Conservation (phyloP, 2,329 filamentous ascomycete species). For the Helminthosporium solani region DNA sequence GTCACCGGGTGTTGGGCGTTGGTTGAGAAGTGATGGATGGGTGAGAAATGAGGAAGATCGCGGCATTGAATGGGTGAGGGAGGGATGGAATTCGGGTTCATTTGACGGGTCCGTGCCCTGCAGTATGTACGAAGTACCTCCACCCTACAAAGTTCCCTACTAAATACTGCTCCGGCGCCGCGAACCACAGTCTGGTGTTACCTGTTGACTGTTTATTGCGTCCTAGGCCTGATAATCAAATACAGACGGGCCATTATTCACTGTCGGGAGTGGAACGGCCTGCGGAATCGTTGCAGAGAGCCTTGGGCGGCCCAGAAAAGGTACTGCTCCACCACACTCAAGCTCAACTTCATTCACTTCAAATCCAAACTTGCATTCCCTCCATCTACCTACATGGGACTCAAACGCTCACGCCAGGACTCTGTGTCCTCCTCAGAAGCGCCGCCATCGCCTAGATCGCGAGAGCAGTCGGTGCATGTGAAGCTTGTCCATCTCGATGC, state of each 20-base stretch:
- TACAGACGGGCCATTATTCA: too few relatives aligned
- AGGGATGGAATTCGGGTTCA: not conserved
- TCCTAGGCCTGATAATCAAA: too few relatives aligned
- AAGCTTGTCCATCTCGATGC: constrained; percentile 59
- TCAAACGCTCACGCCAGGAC: constrained; percentile 60
- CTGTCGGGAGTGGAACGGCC: not conserved
- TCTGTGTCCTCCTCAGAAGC: constrained; percentile 48
- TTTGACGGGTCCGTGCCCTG: too few relatives aligned
- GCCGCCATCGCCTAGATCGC: constrained; percentile 30
- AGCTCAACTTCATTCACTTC: too few relatives aligned
- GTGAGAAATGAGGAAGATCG: not conserved
- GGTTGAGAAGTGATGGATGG: too few relatives aligned
- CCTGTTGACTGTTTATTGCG: too few relatives aligned
- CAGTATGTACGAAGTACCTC: too few relatives aligned
- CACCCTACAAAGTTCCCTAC: too few relatives aligned
- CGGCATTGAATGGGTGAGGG: not conserved
- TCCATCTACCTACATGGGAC: constrained; percentile 47
- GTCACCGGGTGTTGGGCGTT: too few relatives aligned
- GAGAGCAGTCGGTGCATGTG: constrained; percentile 28
- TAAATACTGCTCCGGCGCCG: too few relatives aligned
- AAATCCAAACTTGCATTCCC: too few relatives aligned
- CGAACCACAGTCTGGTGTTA: too few relatives aligned
- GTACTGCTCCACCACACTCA: constrained; percentile 20
- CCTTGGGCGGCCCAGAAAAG: constrained; percentile 19
- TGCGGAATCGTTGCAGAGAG: not conserved